Evolutionary conservation across 106 monocot species (phyloP), one percentile per base, ranked within the genome.

Genomic region (Acorus calamus): DNA sequence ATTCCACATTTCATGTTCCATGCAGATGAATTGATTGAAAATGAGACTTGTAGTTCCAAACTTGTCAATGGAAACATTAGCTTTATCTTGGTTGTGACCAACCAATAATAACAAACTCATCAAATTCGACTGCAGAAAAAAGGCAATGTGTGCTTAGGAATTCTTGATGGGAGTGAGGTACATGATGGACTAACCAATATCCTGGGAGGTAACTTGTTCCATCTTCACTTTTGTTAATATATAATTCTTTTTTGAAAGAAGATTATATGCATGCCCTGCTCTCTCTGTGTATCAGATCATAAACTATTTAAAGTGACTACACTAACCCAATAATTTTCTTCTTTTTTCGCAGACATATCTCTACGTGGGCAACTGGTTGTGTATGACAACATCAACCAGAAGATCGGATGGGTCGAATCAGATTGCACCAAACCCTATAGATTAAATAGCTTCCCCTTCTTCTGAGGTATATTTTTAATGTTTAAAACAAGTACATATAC

Each of bases 91-190:
- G 28, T 28, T 28, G 28, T 28, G 28, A 28, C 28, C 28, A 28
- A 28, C 28, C 28, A 28, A 28, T 1, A 28, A 28, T 28, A 28
- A 28, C 28, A 28, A 28, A 28, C 28, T 28, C 28, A 28, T 28
- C 28, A 28, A 28, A 28, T 28, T 28, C 28, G 28, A 73, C 44
- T 72, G 44, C 89, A 93, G 93, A 68, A 79, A 6, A 81, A 83
- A 66, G 85, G 83, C 12, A 81, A 83, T 54, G 70, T 89, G 13
- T 93, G 93, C 80, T 76, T 93, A 56, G 93, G 93, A 46, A 68
- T 93, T 50, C 86, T 89, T 12, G 68, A 93, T 71, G 93, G 86
- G 53, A 79, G 78, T 64, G 79, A 81, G 43, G 74, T 89, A 47
- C 74, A 66, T 56, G 81, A 84, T 75, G 89, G 86, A 66, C 79